phyloP scores from a whole-genome alignment of 1,139 yeast genomes.

The Taiozyma sp. region DNA sequence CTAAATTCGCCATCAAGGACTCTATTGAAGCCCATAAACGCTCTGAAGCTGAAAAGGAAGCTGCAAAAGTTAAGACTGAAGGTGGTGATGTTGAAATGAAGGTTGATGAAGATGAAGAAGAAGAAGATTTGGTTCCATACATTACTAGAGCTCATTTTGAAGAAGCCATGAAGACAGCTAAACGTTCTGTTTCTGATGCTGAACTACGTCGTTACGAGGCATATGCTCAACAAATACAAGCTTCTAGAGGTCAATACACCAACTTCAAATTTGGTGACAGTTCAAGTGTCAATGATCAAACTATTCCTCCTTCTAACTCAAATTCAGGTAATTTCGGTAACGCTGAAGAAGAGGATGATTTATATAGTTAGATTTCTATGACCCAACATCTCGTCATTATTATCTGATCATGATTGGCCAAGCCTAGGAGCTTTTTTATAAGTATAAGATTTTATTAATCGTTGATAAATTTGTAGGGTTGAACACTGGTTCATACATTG shows the following conservation, averaged over 20 bases:
- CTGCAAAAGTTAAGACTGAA: conserved; percentile 37
- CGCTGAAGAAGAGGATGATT: conserved; percentile 91
- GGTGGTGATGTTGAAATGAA: conserved; percentile 63
- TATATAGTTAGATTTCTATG: conserved; percentile 54
- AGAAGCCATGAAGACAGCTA: conserved; percentile 99
- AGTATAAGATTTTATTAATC: not conserved
- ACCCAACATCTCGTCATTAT: too few species aligned
- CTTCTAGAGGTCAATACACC: conserved; percentile 88
- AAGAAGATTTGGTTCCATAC: conserved; percentile 66
- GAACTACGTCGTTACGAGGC: conserved; percentile 99
- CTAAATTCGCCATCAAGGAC: conserved; percentile 97
- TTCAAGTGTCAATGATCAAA: conserved; percentile 33
- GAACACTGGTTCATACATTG: not conserved
- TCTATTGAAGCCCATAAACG: conserved; percentile 81
- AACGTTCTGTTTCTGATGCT: conserved; percentile 94
- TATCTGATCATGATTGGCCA: too few species aligned
- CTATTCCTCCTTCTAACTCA: conserved; percentile 27
- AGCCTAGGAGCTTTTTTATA: not conserved
- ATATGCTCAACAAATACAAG: conserved; percentile 93
- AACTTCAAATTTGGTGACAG: conserved; percentile 65
- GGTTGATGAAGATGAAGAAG: conserved; percentile 46
- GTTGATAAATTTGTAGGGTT: too few species aligned
- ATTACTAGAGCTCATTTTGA: conserved; percentile 92
- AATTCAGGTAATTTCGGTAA: conserved; percentile 48
- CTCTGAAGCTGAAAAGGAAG: conserved; percentile 47